Percentiles rank a stretch among this genome's conserved stretches.
These are phyloP conservation scores for Sorghum bicolor DNA, from an alignment of 176 grass and related monocot species.

Conservation along the genomic window DNA sequence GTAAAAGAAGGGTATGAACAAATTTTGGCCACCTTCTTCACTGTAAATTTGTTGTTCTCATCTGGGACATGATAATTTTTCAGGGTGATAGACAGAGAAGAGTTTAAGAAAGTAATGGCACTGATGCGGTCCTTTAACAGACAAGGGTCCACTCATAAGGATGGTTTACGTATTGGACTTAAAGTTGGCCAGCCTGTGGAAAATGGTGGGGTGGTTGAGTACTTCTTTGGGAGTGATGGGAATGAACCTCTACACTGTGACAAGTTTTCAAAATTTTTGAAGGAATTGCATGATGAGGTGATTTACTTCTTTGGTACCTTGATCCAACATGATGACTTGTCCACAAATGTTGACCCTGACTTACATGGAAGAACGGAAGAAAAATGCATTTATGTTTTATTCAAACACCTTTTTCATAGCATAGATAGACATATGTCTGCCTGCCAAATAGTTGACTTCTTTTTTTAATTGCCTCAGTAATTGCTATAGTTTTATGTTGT, in stretches of 20 bases:
- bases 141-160: conserved; percentile 78
- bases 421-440: not conserved
- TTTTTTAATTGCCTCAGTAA: not conserved
- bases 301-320: conserved; percentile 16
- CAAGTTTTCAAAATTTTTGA: conserved; percentile 77
- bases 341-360: not conserved
- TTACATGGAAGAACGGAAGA: not conserved
- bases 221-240: conserved; percentile 86
- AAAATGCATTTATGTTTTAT: conserved; percentile 8
- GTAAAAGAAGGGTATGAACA: conserved; percentile 67
- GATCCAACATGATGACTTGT: conserved; percentile 9
- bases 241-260: conserved; percentile 62
- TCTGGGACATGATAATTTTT: conserved; percentile 30
- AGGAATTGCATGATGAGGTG: conserved; percentile 83
- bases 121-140: conserved; percentile 87
- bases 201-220: conserved; percentile 78
- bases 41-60: conserved; percentile 35
- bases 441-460: not conserved
- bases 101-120: conserved; percentile 98
- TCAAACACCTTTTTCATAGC: not conserved
- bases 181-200: conserved; percentile 69
- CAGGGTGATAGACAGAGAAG: conserved; percentile 90
- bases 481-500: not conserved
- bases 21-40: conserved; percentile 29
- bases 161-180: conserved; percentile 79